Evolutionary conservation across 164 flowering plant genomes (phyloP), one percentile per base, ranked within the genome.

Genomic region (Warburgia ugandensis): DNA sequence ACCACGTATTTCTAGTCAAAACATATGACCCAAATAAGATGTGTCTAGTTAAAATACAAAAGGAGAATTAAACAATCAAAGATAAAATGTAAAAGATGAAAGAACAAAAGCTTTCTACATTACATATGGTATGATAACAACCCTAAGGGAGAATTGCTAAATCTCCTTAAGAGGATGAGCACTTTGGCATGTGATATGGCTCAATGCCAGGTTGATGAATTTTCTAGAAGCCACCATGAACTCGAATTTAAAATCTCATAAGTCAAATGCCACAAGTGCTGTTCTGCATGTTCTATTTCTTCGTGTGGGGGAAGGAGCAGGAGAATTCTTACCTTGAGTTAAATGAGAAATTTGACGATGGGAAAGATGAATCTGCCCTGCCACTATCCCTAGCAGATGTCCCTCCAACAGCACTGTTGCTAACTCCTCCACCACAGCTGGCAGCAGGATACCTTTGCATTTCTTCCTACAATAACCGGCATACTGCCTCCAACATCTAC

Each of bases 361-460:
- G 29, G n/a, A 86, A 69, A 40, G 94, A 64, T 23, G 96, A 70
- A 57, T 86, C 95, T 40, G 76, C 61, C 65, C 94, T 79, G 41
- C 66, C 58, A 17, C 75, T 41, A 56, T 94, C 99, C 80, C 92
- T 79, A n/a, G 70, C 61, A 44, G 94, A 77, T 50, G 78, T 5
- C 48, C 91, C 89, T 37, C 89, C 81, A 67, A 77, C 63, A 28
- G 73, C 64, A 74, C 67, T 72, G 64, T 71, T 83, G 65, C 74
- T 78, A 56, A 84, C 88, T 71, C n/a, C n/a, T n/a, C 97, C 97
- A 86, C 81, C 77, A 76, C 77, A 73, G 82, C 78, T 71, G 73
- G 75, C 55, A 74, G 78, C 75, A 89, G 86, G 73, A 82, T 70
- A 79, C 81, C 95, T 84, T 83, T 86, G 97, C 99, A 94, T 94